These are phyloP conservation scores for Fusarium marasasianum DNA, from an alignment of 2,329 filamentous ascomycete genomes.

Conservation along the genomic window DNA sequence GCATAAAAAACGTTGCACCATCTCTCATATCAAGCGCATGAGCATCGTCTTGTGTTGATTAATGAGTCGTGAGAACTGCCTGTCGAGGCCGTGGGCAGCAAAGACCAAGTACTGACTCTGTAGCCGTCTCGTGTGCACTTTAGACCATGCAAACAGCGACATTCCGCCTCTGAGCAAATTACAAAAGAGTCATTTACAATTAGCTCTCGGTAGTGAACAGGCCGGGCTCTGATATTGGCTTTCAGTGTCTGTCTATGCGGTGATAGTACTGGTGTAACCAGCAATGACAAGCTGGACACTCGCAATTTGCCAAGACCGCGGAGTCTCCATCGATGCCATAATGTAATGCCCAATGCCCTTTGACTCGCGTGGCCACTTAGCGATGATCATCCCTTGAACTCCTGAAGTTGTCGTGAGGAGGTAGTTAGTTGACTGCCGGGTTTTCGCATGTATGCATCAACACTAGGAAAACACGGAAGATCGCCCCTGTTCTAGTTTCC, in stretches of 20 bases:
- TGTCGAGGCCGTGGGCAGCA: not conserved
- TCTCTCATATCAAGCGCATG: not conserved
- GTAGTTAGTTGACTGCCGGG: not conserved
- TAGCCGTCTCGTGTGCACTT: not conserved
- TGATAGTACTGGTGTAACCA: not conserved
- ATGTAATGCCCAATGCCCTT: not conserved
- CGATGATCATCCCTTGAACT: not conserved
- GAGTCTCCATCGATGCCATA: not conserved
- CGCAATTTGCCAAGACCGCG: not conserved
- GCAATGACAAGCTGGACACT: not conserved
- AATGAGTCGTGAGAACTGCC: not conserved
- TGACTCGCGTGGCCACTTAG: not conserved
- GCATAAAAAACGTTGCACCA: not conserved
- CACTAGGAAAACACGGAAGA: not conserved
- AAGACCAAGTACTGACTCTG: not conserved
- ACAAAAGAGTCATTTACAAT: not conserved
- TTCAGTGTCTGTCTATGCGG: not conserved
- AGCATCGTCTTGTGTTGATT: not conserved
- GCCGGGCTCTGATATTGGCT: not conserved
- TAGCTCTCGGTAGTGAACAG: not conserved
- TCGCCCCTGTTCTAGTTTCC: not conserved
- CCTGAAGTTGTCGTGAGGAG: not conserved
- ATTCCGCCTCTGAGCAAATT: not conserved
- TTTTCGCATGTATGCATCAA: not conserved
- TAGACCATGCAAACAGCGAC: not conserved